A percentile compares a stretch with the other conserved stretches of the same genome.
These are phyloP conservation scores for Metschnikowia gelsemii DNA, from an alignment of 805 yeast genomes.

Conservation along the genomic window DNA sequence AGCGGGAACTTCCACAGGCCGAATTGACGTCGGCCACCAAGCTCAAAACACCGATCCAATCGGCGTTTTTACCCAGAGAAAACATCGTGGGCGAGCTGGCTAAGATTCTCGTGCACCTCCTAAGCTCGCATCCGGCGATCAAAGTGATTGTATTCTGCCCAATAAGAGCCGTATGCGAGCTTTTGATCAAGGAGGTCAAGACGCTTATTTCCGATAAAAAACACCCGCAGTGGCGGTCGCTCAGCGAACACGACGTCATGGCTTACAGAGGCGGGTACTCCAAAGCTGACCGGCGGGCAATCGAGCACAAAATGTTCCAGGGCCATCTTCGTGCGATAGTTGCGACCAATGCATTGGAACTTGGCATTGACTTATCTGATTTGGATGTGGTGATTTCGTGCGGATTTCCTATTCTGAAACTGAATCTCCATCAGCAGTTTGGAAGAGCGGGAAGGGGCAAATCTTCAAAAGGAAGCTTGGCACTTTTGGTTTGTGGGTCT, in stretches of 20 bases:
- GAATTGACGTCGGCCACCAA: conserved; percentile 11
- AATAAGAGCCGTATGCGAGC: conserved; percentile 81
- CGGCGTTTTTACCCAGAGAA: conserved; percentile 46
- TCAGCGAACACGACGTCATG: conserved; percentile 64
- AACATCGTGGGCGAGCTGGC: conserved; percentile 78
- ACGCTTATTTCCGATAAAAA: conserved; percentile 41
- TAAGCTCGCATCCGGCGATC: conserved; percentile 52
- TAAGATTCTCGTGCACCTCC: conserved; percentile 62
- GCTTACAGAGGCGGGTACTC: conserved; percentile 95
- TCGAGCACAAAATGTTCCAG: conserved; percentile 86
- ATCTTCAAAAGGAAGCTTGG: conserved; percentile 67
- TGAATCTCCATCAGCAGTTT: conserved; percentile 91
- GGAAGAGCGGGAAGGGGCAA: conserved; percentile 95
- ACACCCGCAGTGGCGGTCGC: conserved; percentile 39
- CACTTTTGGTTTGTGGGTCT: conserved; percentile 77
- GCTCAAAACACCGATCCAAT: conserved; percentile 13
- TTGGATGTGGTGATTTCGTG: conserved; percentile 89
- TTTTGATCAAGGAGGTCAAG: conserved; percentile 80
- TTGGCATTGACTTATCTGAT: conserved; percentile 93
- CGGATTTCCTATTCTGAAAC: conserved; percentile 86
- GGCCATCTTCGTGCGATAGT: conserved; percentile 84
- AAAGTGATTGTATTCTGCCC: conserved; percentile 90
- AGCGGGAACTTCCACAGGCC: conserved; percentile 23
- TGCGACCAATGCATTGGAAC: conserved; percentile 92
- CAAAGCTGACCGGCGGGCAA: conserved; percentile 77